Percentiles rank a stretch among this genome's conserved stretches.
phyloP scores from a whole-genome alignment of 257 asterid genomes.

The Echites panduratus region DNA sequence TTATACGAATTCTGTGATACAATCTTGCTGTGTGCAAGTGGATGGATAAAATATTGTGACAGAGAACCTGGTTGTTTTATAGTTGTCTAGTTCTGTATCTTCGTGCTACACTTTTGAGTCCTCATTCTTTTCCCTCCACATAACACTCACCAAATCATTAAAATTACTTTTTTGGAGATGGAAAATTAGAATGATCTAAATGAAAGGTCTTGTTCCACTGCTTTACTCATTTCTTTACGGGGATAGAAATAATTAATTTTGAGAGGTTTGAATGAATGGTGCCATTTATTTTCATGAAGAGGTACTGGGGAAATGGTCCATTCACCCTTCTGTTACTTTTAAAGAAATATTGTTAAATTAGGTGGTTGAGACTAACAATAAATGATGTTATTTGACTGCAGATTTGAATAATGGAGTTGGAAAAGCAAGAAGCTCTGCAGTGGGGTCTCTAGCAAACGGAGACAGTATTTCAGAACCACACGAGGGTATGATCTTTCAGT shows the following conservation, averaged over 20 bases:
- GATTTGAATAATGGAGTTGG: slow-evolving; percentile 1
- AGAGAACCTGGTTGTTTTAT: background rate
- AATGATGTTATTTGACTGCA: background rate
- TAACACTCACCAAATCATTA: background rate
- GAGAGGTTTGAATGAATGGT: background rate
- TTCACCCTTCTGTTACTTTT: background rate
- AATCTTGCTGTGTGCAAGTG: background rate
- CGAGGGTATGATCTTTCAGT: slow-evolving; percentile 13
- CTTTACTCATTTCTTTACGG: background rate
- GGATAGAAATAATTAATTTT: background rate
- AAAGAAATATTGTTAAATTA: background rate
- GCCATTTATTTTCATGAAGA: background rate
- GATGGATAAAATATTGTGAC: background rate
- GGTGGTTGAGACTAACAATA: background rate
- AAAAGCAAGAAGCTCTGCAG: slow-evolving; percentile 4
- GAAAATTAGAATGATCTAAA: background rate
- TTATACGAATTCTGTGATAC: background rate
- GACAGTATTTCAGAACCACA: slow-evolving; percentile 6
- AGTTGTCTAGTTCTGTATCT: background rate
- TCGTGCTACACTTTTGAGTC: background rate
- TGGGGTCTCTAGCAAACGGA: slow-evolving; percentile 4
- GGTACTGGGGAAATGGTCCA: background rate
- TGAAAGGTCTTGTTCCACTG: background rate
- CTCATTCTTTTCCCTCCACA: background rate
- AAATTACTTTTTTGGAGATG: background rate